phyloP scores from a whole-genome alignment of 441 rosid genomes.

The Melastoma candidum region DNA sequence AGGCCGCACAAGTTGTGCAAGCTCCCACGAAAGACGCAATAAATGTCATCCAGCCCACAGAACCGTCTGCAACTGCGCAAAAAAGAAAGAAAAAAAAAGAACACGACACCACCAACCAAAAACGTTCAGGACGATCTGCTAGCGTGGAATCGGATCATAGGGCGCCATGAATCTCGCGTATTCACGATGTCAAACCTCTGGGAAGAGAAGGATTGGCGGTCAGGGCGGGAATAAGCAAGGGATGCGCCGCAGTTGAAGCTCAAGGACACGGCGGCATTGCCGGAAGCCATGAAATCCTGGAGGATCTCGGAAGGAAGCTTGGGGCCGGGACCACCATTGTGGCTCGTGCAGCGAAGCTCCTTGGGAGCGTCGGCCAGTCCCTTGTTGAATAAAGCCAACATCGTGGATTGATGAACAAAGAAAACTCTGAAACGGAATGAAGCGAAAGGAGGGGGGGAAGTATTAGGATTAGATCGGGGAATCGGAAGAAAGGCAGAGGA shows the following conservation, averaged over 20 bases:
- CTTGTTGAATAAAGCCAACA: conserved; percentile 36
- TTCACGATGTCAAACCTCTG: conserved; percentile 4
- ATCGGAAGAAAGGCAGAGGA: no score
- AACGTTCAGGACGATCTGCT: conserved; percentile 7
- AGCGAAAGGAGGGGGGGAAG: no score
- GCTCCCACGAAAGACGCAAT: conserved; percentile 44
- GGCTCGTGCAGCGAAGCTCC: conserved; percentile 21
- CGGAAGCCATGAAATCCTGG: conserved; percentile 14
- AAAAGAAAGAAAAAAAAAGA: neutral
- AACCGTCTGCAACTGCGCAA: conserved; percentile 36
- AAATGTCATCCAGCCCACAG: conserved; percentile 44
- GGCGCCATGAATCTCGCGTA: conserved; percentile 18
- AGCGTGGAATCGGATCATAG: conserved; percentile 10
- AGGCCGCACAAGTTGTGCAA: conserved; percentile 40
- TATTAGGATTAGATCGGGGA: no score
- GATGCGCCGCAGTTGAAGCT: conserved; percentile 20
- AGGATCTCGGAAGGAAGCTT: conserved; percentile 22
- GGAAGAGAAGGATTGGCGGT: conserved; percentile 1
- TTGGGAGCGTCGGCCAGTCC: conserved; percentile 29
- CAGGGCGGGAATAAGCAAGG: conserved; percentile 7
- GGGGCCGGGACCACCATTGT: neutral
- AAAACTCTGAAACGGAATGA: no score
- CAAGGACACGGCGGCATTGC: conserved; percentile 8
- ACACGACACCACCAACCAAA: neutral
- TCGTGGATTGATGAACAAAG: neutral